Conservation (phyloP, 257 asterid genomes). For the Lithospermum erythrorhizon region DNA sequence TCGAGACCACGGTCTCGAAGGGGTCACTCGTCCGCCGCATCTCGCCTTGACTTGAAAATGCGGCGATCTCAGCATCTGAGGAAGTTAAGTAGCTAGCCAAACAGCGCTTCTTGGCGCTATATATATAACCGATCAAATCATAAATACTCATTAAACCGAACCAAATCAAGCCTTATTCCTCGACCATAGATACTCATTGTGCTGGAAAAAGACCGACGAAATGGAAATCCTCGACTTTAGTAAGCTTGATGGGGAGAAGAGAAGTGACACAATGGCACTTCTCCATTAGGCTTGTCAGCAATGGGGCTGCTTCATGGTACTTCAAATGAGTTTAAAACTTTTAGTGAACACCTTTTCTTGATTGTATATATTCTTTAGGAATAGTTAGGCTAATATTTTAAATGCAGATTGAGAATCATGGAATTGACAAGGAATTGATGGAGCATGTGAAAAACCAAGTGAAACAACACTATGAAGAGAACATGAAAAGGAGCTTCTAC, state of each 20-base stretch:
- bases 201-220: constrained; percentile 8
- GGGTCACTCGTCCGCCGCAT: no score
- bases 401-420: constrained; percentile 83
- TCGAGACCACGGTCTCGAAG: no score
- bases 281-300: constrained; percentile 74
- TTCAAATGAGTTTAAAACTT: constrained; percentile 1
- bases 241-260: constrained; percentile 34
- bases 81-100: no score
- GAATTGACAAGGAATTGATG: constrained; percentile 44
- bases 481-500: constrained; percentile 41
- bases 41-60: no score
- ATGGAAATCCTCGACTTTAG: constrained; percentile 76
- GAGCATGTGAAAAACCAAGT: constrained; percentile 51
- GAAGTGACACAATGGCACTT: constrained; percentile 55
- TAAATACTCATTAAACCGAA: constrained; percentile 11
- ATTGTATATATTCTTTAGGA: constrained; percentile 1
- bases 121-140: constrained; percentile 26
- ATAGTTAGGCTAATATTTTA: neutral
- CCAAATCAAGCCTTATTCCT: no score
- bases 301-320: constrained; percentile 92
- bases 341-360: neutral
- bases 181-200: constrained; percentile 13
- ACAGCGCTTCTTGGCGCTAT: constrained; percentile 18
- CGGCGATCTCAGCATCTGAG: no score
- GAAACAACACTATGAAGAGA: constrained; percentile 51